Evolutionary conservation across 495 filamentous ascomycete species (phyloP), one percentile per base, ranked within the genome.

Genomic region (Penicillium herquei): DNA sequence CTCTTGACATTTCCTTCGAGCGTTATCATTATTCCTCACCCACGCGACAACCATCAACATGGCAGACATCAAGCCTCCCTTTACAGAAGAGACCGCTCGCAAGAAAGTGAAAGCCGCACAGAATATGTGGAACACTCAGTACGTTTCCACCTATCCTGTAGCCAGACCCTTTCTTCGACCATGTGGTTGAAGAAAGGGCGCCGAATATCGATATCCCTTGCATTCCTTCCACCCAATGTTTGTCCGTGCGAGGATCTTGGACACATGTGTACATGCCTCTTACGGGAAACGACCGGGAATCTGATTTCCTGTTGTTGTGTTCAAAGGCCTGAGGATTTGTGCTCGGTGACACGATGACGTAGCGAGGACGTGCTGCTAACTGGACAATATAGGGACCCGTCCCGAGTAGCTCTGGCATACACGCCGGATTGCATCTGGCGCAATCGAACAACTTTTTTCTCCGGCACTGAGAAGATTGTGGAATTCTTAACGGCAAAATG

Each of bases 71-170:
- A 80, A 81, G 46, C 91, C 92, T n/a, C 92, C 90, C 1, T 95
- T 95, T 72, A 94, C 88, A 5, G 70, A 71, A 26, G 84, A 88
- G 59, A 89, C 85, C 0, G 91, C 91, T 5, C 73, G 72, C 21
- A 71, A 80, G 52, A 96, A 96, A 67, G 91, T 96, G 55, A 96
- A 96, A 71, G 84, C 84, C 6, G 91, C 87, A 0, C 92, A 96
- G 71, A 77, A 87, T 55, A 78, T 90, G 14, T 96, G 91, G 92
- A 96, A 96, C 65, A 90, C 88, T 3, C 82, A 78, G 85, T 90
- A 68, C 66, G 70, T 58, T 35, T 32, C 30, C 34, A 35, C 40
- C 46, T 11, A 46, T 49, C 55, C 32, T 48, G 16, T 6, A 48
- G 37, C 21, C 40, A n/a, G 30, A 2, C 10, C 49, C 42, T 7